Base-by-base conservation (phyloP, 306 rosid genomes). In the Gastrolobium bilobum region DNA sequence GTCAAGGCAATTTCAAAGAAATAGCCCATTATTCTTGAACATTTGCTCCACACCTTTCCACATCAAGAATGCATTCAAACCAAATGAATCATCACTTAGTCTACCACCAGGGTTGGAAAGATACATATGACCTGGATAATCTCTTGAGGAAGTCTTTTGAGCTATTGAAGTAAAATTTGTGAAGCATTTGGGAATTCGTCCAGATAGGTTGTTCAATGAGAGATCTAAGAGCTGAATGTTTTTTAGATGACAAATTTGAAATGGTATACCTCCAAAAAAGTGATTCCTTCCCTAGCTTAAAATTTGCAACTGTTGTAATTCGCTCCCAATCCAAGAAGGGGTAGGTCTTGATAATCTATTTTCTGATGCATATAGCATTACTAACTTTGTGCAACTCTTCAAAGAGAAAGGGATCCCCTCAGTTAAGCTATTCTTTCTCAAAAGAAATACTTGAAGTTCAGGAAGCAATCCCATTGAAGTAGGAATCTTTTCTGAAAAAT, bases 401-500 rank as follows among this genome's bases (percentile, higher is more conserved):
- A 83, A 1, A 0, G 76, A 3, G 9, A 2, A 6, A 37, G 72
- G 76, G 2, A 83, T n/a, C 6, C 2, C 73, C 14, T 3, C 2
- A 33, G 0, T 10, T 13, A 83, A 73, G 4, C 0, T 50, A 2
- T 83, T 83, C 50, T 79, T 78, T 43, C 83, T 56, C 48, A 83
- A 20, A 0, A 44, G 1, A 13, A 83, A 38, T 10, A 3, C 74
- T 13, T 6, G 14, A 29, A 82, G 63, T 3, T 52, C 7, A 33
- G 5, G 15, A 1, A 71, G 62, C 0, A 69, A 76, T 30, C 85
- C 85, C 38, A 81, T 1, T n/a, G 81, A 59, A 7, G 51, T 0
- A 10, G 81, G 81, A 81, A 75, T 31, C 26, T 5, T 3, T 4
- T 72, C 57, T 2, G 14, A 37, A 10, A 70, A 48, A 0, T 47